Conservation (phyloP, 345 rosid genomes). For the Garcia nutans region DNA sequence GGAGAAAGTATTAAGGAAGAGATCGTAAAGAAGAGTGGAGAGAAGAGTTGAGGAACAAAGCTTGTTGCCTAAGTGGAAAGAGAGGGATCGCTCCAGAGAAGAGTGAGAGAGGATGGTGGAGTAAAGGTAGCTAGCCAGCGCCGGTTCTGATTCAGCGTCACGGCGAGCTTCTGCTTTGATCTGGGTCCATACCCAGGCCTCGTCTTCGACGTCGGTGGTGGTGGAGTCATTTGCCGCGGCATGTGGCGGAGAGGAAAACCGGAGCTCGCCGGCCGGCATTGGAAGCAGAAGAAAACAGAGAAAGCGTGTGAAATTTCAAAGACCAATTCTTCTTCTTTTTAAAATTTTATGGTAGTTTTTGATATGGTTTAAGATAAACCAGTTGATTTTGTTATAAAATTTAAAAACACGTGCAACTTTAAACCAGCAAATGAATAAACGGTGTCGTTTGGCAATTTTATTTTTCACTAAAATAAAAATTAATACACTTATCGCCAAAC, state of each 20-base stretch:
- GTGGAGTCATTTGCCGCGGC: background rate
- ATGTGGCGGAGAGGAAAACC: conserved; percentile 29
- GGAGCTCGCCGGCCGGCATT: conserved; percentile 70
- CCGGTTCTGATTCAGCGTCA: conserved; percentile 94
- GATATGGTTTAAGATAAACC: too few relatives aligned
- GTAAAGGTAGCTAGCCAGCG: conserved; percentile 88
- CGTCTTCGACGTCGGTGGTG: conserved; percentile 48
- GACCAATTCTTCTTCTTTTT: too few relatives aligned
- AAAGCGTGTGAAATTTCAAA: too few relatives aligned
- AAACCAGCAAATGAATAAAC: too few relatives aligned
- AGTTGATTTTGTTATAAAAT: too few relatives aligned
- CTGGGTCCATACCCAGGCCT: conserved; percentile 74
- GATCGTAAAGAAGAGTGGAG: conserved; percentile 90
- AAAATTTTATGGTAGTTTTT: too few relatives aligned
- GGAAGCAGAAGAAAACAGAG: too few relatives aligned
- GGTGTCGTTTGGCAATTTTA: too few relatives aligned
- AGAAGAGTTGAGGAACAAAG: conserved; percentile 96
- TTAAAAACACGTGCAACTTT: too few relatives aligned
- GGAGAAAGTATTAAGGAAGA: conserved; percentile 77
- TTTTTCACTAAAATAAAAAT: too few relatives aligned
- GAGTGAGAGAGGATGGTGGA: conserved; percentile 95
- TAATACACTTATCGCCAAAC: too few relatives aligned
- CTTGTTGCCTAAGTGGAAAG: conserved; percentile 94
- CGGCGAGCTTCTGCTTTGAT: conserved; percentile 87
- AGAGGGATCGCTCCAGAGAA: conserved; percentile 78